Conservation (phyloP, 495 filamentous ascomycete species). For the Xylaria venustula region DNA sequence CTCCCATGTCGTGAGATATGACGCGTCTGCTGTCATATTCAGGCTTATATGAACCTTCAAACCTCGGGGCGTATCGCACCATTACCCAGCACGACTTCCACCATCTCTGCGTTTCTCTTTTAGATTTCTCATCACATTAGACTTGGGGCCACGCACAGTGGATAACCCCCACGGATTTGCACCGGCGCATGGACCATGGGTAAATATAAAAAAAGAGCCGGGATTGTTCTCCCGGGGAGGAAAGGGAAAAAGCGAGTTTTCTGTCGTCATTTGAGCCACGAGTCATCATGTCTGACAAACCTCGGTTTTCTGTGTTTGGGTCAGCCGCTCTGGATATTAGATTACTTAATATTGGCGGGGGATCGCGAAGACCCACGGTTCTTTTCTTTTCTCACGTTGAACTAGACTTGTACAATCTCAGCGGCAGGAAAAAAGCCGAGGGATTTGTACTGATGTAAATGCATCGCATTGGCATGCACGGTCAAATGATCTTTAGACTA, state of each 20-base stretch:
- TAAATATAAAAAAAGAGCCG: not conserved
- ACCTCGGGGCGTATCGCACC: not conserved
- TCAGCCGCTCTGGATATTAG: no score
- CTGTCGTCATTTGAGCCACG: not conserved
- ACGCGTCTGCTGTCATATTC: not conserved
- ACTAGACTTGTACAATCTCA: not conserved
- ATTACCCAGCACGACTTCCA: not conserved
- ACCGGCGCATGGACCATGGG: not conserved
- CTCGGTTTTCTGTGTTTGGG: no score
- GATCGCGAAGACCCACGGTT: no score
- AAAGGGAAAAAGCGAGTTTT: not conserved
- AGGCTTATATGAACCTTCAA: not conserved
- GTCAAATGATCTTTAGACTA: not conserved
- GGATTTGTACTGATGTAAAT: not conserved
- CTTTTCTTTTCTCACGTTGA: not conserved
- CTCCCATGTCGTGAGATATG: not conserved
- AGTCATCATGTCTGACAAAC: not conserved
- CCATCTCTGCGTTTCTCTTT: not conserved
- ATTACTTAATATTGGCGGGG: not conserved
- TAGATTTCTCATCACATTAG: not conserved
- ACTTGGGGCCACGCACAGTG: not conserved
- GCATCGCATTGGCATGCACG: not conserved
- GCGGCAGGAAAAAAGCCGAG: not conserved
- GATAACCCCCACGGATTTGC: not conserved
- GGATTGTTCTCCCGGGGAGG: not conserved